Evolutionary conservation across 1,284 basidiomycete species (phyloP).

Genomic region (Puccinia triticina): DNA sequence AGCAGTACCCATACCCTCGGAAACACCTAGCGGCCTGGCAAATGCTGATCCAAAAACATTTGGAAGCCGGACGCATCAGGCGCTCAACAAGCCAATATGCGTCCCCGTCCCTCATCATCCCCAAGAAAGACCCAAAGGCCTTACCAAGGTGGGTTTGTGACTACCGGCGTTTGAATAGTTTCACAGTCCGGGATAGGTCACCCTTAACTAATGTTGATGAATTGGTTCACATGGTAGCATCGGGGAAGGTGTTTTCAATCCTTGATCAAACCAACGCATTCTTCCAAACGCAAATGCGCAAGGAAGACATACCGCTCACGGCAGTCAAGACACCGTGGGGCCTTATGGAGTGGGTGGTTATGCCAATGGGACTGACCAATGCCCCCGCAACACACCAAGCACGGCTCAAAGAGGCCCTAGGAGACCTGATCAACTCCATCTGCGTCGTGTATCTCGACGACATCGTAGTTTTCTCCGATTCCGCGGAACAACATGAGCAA

Average conservation of each 20-base stretch:
- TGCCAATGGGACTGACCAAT: slow-evolving; percentile 63
- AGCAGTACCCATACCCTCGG: not conserved
- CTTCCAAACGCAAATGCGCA: no score
- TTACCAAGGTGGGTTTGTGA: slow-evolving; percentile 52
- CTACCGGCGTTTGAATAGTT: slow-evolving; percentile 47
- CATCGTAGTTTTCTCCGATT: not conserved
- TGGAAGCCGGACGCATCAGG: not conserved
- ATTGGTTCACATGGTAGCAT: not conserved
- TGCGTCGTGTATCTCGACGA: not conserved
- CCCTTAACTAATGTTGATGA: slow-evolving; percentile 47
- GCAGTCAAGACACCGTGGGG: not conserved
- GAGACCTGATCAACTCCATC: not conserved
- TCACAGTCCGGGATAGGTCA: slow-evolving; percentile 51
- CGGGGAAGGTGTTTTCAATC: no score
- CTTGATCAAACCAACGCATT: no score
- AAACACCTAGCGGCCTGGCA: not conserved
- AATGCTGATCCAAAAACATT: not conserved
- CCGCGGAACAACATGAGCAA: not conserved
- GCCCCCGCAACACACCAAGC: slow-evolving; percentile 60
- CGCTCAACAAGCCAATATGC: not conserved
- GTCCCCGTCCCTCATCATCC: not conserved
- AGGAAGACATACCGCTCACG: no score
- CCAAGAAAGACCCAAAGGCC: slow-evolving; percentile 52
- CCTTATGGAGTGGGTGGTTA: no score
- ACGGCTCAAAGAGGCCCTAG: slow-evolving; percentile 45